phyloP scores from a whole-genome alignment of 1,284 basidiomycete species.

The Trametes hirsuta region DNA sequence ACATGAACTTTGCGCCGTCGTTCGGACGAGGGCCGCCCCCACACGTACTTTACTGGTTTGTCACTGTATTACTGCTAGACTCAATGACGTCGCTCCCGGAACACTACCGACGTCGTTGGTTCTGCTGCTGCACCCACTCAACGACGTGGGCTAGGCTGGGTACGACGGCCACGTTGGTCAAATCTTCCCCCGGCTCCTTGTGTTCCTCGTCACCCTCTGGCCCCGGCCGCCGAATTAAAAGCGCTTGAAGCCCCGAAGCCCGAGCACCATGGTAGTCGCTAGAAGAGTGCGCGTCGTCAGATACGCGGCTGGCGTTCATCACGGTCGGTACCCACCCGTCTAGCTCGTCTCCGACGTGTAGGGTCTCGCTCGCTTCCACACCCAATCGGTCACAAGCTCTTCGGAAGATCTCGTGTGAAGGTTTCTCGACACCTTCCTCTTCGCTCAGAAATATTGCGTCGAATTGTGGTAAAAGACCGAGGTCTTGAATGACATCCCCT shows the following conservation, averaged over 20 bases:
- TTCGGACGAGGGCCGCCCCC: background rate
- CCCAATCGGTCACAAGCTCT: constrained; percentile 39
- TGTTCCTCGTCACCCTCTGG: constrained; percentile 51
- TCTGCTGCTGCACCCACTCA: constrained; percentile 30
- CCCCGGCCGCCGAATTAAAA: constrained; percentile 57
- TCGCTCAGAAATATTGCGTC: constrained; percentile 65
- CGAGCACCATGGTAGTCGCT: constrained; percentile 75
- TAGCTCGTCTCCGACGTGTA: constrained; percentile 78
- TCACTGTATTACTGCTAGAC: constrained; percentile 13
- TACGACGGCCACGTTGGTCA: constrained; percentile 44
- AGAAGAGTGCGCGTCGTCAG: background rate
- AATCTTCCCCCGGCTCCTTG: constrained; percentile 46
- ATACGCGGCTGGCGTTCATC: background rate
- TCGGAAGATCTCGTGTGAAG: constrained; percentile 58
- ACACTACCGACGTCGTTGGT: background rate
- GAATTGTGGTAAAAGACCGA: constrained; percentile 53
- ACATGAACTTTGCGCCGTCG: background rate
- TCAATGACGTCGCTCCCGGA: constrained; percentile 7
- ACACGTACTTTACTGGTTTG: constrained; percentile 12
- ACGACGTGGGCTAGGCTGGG: constrained; percentile 46
- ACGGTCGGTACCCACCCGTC: constrained; percentile 47
- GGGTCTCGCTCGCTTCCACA: constrained; percentile 44
- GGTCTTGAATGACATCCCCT: constrained; percentile 58
- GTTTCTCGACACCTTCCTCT: constrained; percentile 70
- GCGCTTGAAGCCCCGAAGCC: constrained; percentile 57